Conservation (phyloP, 1,284 basidiomycete genomes). For the Neotropicomus parvogracilis region DNA sequence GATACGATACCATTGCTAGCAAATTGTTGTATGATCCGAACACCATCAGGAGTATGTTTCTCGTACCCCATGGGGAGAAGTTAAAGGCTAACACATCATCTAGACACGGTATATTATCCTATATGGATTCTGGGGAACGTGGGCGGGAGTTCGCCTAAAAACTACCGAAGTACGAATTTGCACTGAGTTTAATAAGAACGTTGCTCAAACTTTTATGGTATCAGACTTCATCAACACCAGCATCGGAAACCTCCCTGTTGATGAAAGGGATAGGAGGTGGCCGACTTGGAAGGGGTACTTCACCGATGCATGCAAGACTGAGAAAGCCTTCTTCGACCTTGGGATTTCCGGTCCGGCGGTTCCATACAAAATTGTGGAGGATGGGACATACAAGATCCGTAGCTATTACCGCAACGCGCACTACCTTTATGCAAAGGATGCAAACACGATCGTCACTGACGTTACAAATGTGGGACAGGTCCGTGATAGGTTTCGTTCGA, state of each 20-base stretch:
- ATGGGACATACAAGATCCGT: constrained; percentile 13
- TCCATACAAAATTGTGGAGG: constrained; percentile 4
- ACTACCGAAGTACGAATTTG: constrained; percentile 1
- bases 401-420: constrained; percentile 5
- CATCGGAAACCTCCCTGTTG: not conserved
- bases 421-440: not conserved
- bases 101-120: constrained; percentile 10
- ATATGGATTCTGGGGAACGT: constrained; percentile 2
- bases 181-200: not conserved
- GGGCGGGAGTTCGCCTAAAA: not conserved
- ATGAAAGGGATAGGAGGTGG: not conserved
- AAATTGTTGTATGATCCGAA: not conserved
- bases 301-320: constrained; percentile 3
- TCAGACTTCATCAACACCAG: constrained; percentile 11
- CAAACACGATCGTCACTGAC: not conserved
- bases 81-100: not conserved
- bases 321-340: constrained; percentile 9
- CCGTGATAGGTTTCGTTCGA: not conserved
- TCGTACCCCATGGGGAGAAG: not conserved
- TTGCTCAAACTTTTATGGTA: not conserved
- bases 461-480: not conserved
- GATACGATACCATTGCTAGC: constrained; percentile 10
- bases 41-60: constrained; percentile 10
- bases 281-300: not conserved
- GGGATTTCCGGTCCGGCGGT: not conserved